Evolutionary conservation across 2,329 filamentous ascomycete species (phyloP).

Genomic region (Escovopsis sp.): DNA sequence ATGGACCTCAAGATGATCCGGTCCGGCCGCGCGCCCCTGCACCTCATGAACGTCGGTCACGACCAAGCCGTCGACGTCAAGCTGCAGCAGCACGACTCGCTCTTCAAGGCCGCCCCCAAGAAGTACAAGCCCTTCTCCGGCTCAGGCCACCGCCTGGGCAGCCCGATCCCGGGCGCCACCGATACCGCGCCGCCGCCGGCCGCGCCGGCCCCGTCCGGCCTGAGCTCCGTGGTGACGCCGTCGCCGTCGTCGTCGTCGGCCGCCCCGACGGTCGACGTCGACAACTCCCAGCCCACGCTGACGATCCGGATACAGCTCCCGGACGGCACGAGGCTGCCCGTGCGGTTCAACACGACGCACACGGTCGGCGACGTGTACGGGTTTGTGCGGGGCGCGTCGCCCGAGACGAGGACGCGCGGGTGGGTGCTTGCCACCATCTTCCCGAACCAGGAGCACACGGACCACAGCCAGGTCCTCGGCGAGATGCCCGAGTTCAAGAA

Average conservation of each 20-base stretch:
- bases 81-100: slow-evolving; percentile 59
- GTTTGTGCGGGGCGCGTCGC: slow-evolving; percentile 53
- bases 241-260: slow-evolving; percentile 23
- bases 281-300: slow-evolving; percentile 52
- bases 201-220: slow-evolving; percentile 16
- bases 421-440: slow-evolving; percentile 75
- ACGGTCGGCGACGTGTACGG: slow-evolving; percentile 66
- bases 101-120: slow-evolving; percentile 56
- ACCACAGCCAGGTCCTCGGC: slow-evolving; percentile 44
- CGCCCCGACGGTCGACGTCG: slow-evolving; percentile 27
- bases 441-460: slow-evolving; percentile 64
- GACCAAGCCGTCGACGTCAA: slow-evolving; percentile 69
- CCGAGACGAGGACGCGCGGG: slow-evolving; percentile 38
- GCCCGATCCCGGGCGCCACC: slow-evolving; percentile 52
- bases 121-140: slow-evolving; percentile 65
- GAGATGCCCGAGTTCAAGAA: slow-evolving; percentile 52
- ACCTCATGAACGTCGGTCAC: slow-evolving; percentile 61
- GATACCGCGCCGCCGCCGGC: slow-evolving; percentile 7
- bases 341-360: slow-evolving; percentile 67
- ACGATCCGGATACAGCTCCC: slow-evolving; percentile 65
- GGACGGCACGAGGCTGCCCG: slow-evolving; percentile 62
- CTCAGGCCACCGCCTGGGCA: slow-evolving; percentile 58
- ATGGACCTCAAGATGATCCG: slow-evolving; percentile 62
- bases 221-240: slow-evolving; percentile 10
- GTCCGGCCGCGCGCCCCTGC: slow-evolving; percentile 58